Base-by-base conservation (phyloP, 345 rosid genomes). In the Eucalyptus marginata region DNA sequence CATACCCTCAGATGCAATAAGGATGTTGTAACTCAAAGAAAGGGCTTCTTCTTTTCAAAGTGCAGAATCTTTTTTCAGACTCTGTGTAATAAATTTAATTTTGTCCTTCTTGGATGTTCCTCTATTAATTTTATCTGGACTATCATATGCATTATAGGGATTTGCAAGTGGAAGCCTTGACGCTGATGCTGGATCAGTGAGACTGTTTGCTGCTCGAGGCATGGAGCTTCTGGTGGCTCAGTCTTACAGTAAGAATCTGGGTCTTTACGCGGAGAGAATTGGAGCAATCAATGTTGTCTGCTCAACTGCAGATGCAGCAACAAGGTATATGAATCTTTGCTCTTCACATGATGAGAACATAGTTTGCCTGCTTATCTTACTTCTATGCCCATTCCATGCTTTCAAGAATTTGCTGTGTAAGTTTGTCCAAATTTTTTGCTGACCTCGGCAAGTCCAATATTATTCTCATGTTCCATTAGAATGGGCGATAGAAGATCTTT, bases 161-260 rank as follows among this genome's bases (percentile, higher is more conserved):
- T 98, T 98, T 93, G 99, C 99, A 64, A 98, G 99, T 92, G 99
- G 99, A 91, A 96, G 99, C 95, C 98, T 97, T 90, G 99, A 96
- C 79, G 92, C 90, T 88, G 99, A 98, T 91, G 99, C 99, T 76
- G 87, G 95, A 87, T 97, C 99, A 89, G 98, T 96, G 91, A 96
- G 99, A 91, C 88, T 95, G 92, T 95, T 98, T 92, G 97, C 97
- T 86, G 95, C 94, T 6, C 95, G 97, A 44, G 97, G 96, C 58
- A 94, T 95, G 96, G 99, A 98, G 93, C 92, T 95, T 92, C 93
- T 98, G 33, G 97, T 95, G 86, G 99, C 99, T 91, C 99, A 97
- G 94, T 98, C 99, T 29, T 98, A 98, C 90, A 98, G 99, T 90
- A 98, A 97, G 92, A 98, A 97, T 80, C 93, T 98, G 68, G 99